phyloP scores from a whole-genome alignment of 2,329 filamentous ascomycete genomes.

The Phialophora macrospora region DNA sequence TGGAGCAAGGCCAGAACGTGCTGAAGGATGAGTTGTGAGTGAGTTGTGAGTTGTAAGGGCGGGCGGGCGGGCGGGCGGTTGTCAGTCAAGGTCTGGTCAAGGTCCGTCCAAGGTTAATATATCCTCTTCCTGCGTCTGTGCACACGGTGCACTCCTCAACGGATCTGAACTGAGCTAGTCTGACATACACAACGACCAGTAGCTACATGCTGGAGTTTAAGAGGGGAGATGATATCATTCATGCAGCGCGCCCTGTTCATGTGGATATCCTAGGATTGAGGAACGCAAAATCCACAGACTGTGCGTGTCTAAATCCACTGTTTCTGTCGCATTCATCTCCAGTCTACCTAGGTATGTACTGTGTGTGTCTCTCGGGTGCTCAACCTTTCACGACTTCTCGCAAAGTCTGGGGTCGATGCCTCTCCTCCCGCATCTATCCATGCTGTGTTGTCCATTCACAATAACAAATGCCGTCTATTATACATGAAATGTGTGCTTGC shows the following conservation, averaged over 20 bases:
- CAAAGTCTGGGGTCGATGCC: not conserved
- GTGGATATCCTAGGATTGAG: too few species aligned
- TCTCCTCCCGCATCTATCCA: not conserved
- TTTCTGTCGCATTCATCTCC: too few species aligned
- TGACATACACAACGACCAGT: not conserved
- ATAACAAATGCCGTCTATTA: slow-evolving; percentile 7
- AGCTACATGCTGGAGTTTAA: not conserved
- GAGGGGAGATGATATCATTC: too few species aligned
- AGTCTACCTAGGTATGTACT: too few species aligned
- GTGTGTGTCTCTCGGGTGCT: not conserved
- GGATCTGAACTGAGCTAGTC: too few species aligned
- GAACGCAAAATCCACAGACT: too few species aligned
- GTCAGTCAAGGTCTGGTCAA: not conserved
- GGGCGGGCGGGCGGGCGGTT: too few species aligned
- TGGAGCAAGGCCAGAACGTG: slow-evolving; percentile 4
- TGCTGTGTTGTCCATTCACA: not conserved
- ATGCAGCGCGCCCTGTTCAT: not conserved
- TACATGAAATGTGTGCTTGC: not conserved
- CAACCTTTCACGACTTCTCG: not conserved
- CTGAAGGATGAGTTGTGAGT: slow-evolving; percentile 28
- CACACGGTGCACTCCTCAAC: too few species aligned
- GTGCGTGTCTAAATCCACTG: too few species aligned
- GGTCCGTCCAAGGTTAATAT: not conserved
- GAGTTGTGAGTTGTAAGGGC: not conserved
- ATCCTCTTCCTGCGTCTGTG: not conserved